Evolutionary conservation across 106 monocot species (phyloP).

Genomic region (Amphibolis antarctica): DNA sequence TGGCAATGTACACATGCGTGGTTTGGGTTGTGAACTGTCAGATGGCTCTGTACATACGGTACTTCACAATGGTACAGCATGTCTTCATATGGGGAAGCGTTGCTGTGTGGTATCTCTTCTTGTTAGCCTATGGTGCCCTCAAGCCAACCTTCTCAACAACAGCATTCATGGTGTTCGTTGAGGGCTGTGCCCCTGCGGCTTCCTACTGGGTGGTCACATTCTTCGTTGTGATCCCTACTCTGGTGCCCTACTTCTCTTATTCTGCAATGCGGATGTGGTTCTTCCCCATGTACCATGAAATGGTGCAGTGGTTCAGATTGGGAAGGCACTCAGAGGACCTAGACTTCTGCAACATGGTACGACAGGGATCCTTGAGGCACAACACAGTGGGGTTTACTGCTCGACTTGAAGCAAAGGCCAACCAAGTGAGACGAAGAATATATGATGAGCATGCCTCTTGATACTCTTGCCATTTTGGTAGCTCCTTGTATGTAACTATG

Average conservation of each 20-base stretch:
- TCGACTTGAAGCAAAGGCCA: conserved; percentile 54
- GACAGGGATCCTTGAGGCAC: conserved; percentile 55
- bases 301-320: conserved; percentile 77
- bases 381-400: conserved; percentile 79
- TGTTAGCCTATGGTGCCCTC: conserved; percentile 50
- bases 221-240: conserved; percentile 52
- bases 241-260: conserved; percentile 62
- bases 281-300: conserved; percentile 88
- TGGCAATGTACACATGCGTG: conserved; percentile 71
- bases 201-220: conserved; percentile 63
- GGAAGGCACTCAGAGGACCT: conserved; percentile 59
- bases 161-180: conserved; percentile 59
- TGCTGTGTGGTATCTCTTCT: conserved; percentile 69
- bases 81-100: conserved; percentile 89
- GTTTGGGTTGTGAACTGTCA: conserved; percentile 96
- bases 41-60: conserved; percentile 74
- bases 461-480: no score
- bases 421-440: conserved; percentile 16
- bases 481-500: no score
- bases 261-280: conserved; percentile 58
- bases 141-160: conserved; percentile 38
- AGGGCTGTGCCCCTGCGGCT: conserved; percentile 38
- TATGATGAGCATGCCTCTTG: background rate
- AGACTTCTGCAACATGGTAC: conserved; percentile 48
- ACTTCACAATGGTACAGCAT: conserved; percentile 92